Conservation (phyloP, 768 basidiomycete species). For the Rhodotorula diobovata region DNA sequence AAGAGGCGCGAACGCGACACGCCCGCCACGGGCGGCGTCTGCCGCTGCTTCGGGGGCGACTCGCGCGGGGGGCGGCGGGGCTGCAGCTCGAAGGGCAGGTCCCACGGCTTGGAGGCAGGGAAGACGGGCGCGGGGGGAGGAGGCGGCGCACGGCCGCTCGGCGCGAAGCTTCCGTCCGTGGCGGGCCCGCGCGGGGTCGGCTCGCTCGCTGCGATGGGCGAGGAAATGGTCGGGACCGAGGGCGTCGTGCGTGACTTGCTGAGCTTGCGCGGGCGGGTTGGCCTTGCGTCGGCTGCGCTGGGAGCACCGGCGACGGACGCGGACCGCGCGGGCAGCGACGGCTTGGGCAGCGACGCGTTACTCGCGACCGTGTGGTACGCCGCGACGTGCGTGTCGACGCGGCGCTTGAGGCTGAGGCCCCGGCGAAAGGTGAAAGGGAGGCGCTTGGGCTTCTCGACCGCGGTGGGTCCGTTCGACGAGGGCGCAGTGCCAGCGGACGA, state of each 20-base stretch:
- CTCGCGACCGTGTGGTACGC: constrained; percentile 10
- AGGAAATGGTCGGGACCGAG: background rate
- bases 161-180: no score
- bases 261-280: constrained; percentile 1
- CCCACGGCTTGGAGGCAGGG: background rate
- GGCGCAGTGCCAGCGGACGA: background rate
- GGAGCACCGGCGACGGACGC: background rate
- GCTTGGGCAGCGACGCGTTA: constrained; percentile 1
- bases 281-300: background rate
- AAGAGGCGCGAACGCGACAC: background rate
- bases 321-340: background rate
- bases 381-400: constrained; percentile 20
- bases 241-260: constrained; percentile 2
- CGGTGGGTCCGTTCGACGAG: background rate
- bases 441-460: background rate
- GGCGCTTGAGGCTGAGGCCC: constrained; percentile 10
- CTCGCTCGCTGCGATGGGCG: no score
- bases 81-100: background rate
- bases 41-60: background rate
- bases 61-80: background rate
- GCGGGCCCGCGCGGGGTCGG: background rate
- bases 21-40: constrained; percentile 5
- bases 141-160: background rate
- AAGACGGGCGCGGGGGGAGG: constrained; percentile 3
- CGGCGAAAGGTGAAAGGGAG: constrained; percentile 1